Evolutionary conservation across 495 filamentous ascomycete species (phyloP).

Genomic region (Hypoxylon perforatum): DNA sequence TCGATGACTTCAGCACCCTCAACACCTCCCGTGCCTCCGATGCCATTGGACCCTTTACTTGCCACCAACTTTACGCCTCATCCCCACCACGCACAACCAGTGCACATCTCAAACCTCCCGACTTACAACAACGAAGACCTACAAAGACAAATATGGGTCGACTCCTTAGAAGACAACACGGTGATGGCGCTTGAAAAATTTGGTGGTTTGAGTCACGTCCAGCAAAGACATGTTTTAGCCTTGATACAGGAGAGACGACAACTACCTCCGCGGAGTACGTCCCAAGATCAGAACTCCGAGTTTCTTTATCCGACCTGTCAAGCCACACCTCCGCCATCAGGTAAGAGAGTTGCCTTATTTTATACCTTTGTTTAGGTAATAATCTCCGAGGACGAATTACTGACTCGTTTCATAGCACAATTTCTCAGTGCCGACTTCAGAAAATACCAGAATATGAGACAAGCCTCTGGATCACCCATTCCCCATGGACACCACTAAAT

Average conservation of each 20-base stretch:
- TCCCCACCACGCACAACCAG: slow-evolving; percentile 17
- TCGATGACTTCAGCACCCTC: slow-evolving; percentile 37
- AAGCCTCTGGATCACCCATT: slow-evolving; percentile 32
- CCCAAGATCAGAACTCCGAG: slow-evolving; percentile 24
- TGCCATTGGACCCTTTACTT: slow-evolving; percentile 38
- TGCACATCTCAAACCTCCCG: slow-evolving; percentile 10
- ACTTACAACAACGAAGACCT: slow-evolving; percentile 22
- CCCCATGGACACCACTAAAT: slow-evolving; percentile 18
- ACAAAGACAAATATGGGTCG: slow-evolving; percentile 33
- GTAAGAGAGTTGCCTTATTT: slow-evolving; percentile 18
- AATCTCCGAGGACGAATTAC: background rate
- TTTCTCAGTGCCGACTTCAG: slow-evolving; percentile 30
- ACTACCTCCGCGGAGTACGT: slow-evolving; percentile 15
- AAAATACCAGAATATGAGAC: slow-evolving; percentile 32
- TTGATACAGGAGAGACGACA: slow-evolving; percentile 42
- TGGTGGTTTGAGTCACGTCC: slow-evolving; percentile 33
- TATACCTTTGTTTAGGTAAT: background rate
- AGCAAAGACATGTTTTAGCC: slow-evolving; percentile 39
- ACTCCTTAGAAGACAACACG: slow-evolving; percentile 36
- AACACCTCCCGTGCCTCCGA: slow-evolving; percentile 34
- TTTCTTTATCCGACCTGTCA: slow-evolving; percentile 31
- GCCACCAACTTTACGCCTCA: slow-evolving; percentile 21
- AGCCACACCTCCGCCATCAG: slow-evolving; percentile 34
- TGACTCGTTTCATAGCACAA: slow-evolving; percentile 23
- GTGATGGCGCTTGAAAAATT: slow-evolving; percentile 40